Conservation (phyloP, 768 basidiomycete genomes). For the Pisolithus sp. region DNA sequence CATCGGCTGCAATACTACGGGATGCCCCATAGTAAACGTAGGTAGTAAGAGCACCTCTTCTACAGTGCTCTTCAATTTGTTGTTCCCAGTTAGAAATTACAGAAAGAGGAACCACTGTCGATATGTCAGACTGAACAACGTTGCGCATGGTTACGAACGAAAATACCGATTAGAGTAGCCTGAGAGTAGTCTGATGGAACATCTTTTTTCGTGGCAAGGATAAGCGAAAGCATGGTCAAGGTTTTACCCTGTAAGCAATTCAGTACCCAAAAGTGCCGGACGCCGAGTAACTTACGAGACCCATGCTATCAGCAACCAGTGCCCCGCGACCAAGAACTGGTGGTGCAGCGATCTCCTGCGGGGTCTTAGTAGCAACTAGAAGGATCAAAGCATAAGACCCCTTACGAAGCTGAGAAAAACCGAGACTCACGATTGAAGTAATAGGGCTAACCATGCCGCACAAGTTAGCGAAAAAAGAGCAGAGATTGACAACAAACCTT, state of each 20-base stretch:
- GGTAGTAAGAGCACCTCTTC: constrained; percentile 41
- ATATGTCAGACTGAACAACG: constrained; percentile 3
- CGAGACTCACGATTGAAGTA: constrained; percentile 60
- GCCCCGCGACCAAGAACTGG: constrained; percentile 80
- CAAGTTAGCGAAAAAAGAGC: background rate
- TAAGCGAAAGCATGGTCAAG: constrained; percentile 76
- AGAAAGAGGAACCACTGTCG: constrained; percentile 70
- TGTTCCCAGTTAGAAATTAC: constrained; percentile 87
- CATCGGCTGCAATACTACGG: constrained; percentile 50
- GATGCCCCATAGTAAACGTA: constrained; percentile 69
- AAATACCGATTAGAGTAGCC: constrained; percentile 70
- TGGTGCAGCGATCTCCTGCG: constrained; percentile 44
- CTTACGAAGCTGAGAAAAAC: background rate
- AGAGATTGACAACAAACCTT: constrained; percentile 39
- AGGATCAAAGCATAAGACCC: constrained; percentile 1
- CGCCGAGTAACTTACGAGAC: constrained; percentile 34
- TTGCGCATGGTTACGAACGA: background rate
- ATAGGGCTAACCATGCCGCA: constrained; percentile 35
- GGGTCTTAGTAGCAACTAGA: constrained; percentile 75
- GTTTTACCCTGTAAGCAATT: constrained; percentile 73
- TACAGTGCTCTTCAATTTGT: constrained; percentile 71
- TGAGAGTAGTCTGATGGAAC: constrained; percentile 49
- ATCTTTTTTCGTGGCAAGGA: constrained; percentile 72
- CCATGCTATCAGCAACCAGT: constrained; percentile 89
- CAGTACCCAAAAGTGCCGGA: background rate